Evolutionary conservation across 2,329 filamentous ascomycete species (phyloP).

Genomic region (Diaporthe citri): DNA sequence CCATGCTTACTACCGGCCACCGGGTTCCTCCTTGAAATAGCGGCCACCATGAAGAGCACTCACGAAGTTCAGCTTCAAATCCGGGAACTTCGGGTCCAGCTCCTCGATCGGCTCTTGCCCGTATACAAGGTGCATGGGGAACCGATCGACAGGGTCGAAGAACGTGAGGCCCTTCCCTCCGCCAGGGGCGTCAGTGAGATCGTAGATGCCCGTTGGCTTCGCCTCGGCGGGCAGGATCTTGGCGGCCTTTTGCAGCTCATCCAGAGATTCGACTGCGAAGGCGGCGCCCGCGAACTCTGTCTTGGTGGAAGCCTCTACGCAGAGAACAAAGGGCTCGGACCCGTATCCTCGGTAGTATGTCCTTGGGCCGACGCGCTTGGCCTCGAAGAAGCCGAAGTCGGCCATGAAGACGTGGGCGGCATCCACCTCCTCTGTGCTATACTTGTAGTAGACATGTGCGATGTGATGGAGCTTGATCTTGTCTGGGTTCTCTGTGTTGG

Average conservation of each 20-base stretch:
- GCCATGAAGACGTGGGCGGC: conserved; percentile 56
- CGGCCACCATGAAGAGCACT: conserved; percentile 10
- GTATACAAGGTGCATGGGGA: conserved; percentile 68
- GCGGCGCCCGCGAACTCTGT: conserved; percentile 68
- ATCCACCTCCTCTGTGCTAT: conserved; percentile 60
- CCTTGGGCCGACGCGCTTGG: conserved; percentile 53
- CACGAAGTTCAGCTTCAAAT: conserved; percentile 59
- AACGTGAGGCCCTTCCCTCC: conserved; percentile 65
- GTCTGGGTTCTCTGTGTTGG: conserved; percentile 41
- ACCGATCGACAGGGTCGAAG: conserved; percentile 66
- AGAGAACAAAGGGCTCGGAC: conserved; percentile 70
- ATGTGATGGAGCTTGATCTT: conserved; percentile 55
- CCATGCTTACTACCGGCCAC: background rate
- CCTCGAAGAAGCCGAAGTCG: conserved; percentile 62
- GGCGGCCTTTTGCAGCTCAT: conserved; percentile 65
- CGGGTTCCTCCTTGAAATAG: background rate
- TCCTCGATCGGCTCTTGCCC: conserved; percentile 60
- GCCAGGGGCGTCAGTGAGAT: conserved; percentile 64
- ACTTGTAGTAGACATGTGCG: conserved; percentile 63
- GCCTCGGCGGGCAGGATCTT: conserved; percentile 61
- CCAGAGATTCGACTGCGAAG: conserved; percentile 68
- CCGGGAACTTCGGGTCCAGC: conserved; percentile 53
- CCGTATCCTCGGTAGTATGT: conserved; percentile 74
- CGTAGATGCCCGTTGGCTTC: conserved; percentile 60
- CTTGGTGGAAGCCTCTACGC: conserved; percentile 60